phyloP scores from a whole-genome alignment of 23 red algal genomes.

The Gracilaria gracilis region DNA sequence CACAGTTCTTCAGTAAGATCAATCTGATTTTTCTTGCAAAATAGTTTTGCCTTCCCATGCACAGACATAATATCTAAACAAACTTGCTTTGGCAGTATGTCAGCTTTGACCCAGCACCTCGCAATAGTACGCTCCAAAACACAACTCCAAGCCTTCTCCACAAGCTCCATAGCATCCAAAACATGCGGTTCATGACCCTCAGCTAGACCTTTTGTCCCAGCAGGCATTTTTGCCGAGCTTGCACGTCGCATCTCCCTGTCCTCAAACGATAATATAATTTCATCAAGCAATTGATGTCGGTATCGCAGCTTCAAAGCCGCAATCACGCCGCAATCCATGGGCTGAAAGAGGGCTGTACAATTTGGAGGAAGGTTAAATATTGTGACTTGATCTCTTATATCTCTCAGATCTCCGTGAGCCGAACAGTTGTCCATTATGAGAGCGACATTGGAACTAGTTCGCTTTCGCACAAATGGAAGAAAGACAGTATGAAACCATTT shows the following conservation, averaged over 20 bases:
- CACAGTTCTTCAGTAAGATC: too few species aligned
- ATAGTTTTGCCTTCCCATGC: neutral
- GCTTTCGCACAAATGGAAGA: too few species aligned
- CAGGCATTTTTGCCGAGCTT: neutral
- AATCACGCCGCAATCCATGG: conserved; percentile 27
- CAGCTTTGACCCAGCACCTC: conserved; percentile 12
- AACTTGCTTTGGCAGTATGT: neutral
- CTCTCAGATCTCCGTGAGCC: too few species aligned
- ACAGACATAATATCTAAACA: too few species aligned
- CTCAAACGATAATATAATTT: neutral
- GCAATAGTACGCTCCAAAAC: neutral
- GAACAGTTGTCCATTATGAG: too few species aligned
- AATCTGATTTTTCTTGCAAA: too few species aligned
- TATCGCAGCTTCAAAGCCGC: neutral
- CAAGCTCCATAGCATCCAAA: neutral
- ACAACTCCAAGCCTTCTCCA: neutral
- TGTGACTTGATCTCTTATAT: conserved; percentile 13
- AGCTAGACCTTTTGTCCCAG: neutral
- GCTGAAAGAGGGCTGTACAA: neutral
- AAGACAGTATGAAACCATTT: too few species aligned
- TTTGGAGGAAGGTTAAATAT: conserved; percentile 20
- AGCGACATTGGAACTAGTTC: too few species aligned
- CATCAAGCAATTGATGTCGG: neutral
- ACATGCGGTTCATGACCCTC: conserved; percentile 23
- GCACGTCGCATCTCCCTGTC: neutral